A percentile compares a stretch with the other conserved stretches of the same genome.
Conservation (phyloP, 2,329 filamentous ascomycete genomes). For the Aureobasidium sp. region DNA sequence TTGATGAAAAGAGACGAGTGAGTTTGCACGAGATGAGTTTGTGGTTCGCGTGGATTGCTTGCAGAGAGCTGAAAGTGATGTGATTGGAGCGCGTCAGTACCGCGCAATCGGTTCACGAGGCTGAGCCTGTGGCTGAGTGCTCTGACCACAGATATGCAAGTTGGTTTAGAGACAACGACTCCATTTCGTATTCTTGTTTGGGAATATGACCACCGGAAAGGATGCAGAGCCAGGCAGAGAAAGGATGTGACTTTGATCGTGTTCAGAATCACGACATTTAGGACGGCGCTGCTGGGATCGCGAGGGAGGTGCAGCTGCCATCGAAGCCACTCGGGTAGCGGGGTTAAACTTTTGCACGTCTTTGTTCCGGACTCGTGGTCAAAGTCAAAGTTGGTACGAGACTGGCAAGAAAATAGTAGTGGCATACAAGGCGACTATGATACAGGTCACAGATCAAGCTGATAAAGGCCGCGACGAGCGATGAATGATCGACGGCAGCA, state of each 20-base stretch:
- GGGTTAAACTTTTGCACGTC: neutral
- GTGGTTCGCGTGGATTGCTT: neutral
- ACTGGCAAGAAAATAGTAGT: too few relatives aligned
- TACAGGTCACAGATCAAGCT: too few relatives aligned
- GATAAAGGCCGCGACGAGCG: too few relatives aligned
- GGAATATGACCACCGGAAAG: too few relatives aligned
- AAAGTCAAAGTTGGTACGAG: neutral
- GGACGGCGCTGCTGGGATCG: too few relatives aligned
- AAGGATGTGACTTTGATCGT: too few relatives aligned
- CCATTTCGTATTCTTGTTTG: neutral
- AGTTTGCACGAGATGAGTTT: neutral
- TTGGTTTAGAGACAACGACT: neutral
- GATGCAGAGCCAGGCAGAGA: too few relatives aligned
- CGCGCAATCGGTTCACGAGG: neutral
- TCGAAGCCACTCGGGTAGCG: slow-evolving; percentile 7
- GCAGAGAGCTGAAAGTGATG: neutral
- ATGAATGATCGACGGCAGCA: neutral
- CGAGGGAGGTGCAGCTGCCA: too few relatives aligned
- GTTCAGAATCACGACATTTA: too few relatives aligned
- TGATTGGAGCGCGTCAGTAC: slow-evolving; percentile 6
- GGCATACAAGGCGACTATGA: too few relatives aligned
- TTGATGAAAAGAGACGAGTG: neutral
- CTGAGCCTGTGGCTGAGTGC: neutral
- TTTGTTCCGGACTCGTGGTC: neutral
- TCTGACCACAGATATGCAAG: neutral